Conservation (phyloP, 345 rosid genomes). For the Syzygium aqueum region DNA sequence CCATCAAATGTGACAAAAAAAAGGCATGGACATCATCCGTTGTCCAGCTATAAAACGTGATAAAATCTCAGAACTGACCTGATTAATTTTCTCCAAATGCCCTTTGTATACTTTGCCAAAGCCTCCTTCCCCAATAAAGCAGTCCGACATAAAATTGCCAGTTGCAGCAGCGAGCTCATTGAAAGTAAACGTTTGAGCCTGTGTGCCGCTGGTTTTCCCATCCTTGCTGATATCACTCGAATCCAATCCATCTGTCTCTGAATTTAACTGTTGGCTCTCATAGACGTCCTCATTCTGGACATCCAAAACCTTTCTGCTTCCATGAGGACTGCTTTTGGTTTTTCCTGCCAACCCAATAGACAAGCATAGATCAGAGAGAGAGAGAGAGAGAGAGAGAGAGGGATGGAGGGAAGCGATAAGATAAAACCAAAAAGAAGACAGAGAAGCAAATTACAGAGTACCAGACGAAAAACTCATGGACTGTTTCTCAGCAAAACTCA, state of each 20-base stretch:
- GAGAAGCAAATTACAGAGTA: background rate
- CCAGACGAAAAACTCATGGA: background rate
- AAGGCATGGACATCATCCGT: background rate
- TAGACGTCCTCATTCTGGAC: slow-evolving; percentile 16
- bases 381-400: background rate
- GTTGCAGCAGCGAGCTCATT: slow-evolving; percentile 58
- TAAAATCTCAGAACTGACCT: slow-evolving; percentile 23
- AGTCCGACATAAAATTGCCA: slow-evolving; percentile 46
- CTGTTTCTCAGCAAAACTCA: background rate
- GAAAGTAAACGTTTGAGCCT: slow-evolving; percentile 46
- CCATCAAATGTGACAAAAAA: background rate
- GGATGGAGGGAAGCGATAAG: background rate
- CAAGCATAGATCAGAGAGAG: background rate
- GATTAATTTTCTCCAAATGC: slow-evolving; percentile 30
- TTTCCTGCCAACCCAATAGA: background rate
- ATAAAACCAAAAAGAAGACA: background rate
- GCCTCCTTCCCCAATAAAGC: slow-evolving; percentile 85
- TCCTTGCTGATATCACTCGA: slow-evolving; percentile 29
- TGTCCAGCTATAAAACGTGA: background rate
- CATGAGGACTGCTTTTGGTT: slow-evolving; percentile 4
- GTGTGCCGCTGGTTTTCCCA: slow-evolving; percentile 10
- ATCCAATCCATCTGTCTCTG: slow-evolving; percentile 41
- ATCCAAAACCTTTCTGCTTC: slow-evolving; percentile 6
- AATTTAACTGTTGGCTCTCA: slow-evolving; percentile 33
- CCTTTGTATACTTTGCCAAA: slow-evolving; percentile 85